Conservation (phyloP, 768 basidiomycete species). For the Boletus vinaceobasis region DNA sequence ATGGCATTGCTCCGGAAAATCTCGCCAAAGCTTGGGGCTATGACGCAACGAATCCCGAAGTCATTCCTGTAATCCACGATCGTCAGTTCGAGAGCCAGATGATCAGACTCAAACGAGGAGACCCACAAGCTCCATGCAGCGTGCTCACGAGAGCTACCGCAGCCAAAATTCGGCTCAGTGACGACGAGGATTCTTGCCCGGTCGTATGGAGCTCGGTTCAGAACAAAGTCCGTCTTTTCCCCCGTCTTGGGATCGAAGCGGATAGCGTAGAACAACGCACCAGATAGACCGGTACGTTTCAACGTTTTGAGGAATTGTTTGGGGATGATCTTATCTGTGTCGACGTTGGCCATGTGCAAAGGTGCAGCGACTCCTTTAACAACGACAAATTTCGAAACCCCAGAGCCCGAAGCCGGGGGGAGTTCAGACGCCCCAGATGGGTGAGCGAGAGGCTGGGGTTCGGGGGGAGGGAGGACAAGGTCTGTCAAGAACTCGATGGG, state of each 20-base stretch:
- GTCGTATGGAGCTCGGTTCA: constrained; percentile 78
- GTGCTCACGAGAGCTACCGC: constrained; percentile 87
- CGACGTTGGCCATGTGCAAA: constrained; percentile 79
- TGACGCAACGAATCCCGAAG: constrained; percentile 85
- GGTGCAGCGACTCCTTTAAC: constrained; percentile 77
- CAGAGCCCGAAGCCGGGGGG: constrained; percentile 45
- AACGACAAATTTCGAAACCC: constrained; percentile 60
- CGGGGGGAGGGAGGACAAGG: constrained; percentile 54
- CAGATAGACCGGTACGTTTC: constrained; percentile 82
- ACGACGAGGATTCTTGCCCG: constrained; percentile 77
- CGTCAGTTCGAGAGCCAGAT: constrained; percentile 1
- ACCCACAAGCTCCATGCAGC: constrained; percentile 84
- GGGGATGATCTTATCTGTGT: constrained; percentile 93
- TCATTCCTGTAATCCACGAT: constrained; percentile 53
- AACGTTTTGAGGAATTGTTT: constrained; percentile 93
- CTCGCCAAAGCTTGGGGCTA: constrained; percentile 87
- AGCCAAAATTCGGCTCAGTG: constrained; percentile 87
- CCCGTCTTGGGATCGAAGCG: constrained; percentile 76
- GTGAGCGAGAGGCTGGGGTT: constrained; percentile 38
- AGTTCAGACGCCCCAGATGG: constrained; percentile 31
- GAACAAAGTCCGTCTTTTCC: constrained; percentile 78
- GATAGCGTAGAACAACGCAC: constrained; percentile 79
- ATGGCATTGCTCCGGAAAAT: constrained; percentile 88
- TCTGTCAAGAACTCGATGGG: constrained; percentile 78
- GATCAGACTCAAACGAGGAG: background rate